These are phyloP conservation scores for Mytilinidion resinicola DNA, from an alignment of 495 filamentous ascomycete species.

Conservation along the genomic window DNA sequence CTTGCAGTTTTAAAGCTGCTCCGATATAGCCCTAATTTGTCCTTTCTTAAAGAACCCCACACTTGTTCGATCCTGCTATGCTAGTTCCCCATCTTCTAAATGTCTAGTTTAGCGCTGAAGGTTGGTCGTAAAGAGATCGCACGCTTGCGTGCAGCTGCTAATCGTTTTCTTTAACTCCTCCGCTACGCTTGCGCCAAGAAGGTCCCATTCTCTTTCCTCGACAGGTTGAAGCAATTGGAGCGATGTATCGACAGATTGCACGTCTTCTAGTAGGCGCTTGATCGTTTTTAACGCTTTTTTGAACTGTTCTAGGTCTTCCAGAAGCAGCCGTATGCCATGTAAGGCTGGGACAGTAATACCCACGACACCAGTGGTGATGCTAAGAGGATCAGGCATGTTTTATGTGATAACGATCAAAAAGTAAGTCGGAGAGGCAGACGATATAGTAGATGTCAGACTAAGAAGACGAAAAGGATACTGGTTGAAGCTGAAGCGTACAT, in stretches of 20 bases:
- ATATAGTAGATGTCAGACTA: neutral
- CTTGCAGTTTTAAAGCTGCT: slow-evolving; percentile 36
- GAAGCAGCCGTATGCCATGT: slow-evolving; percentile 35
- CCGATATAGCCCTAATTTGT: too few relatives aligned
- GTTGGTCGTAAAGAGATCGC: slow-evolving; percentile 34
- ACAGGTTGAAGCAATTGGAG: slow-evolving; percentile 36
- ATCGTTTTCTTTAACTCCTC: slow-evolving; percentile 32
- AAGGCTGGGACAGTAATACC: slow-evolving; percentile 38
- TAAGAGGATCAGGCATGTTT: slow-evolving; percentile 38
- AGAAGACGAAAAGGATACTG: slow-evolving; percentile 6
- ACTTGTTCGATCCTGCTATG: slow-evolving; percentile 35
- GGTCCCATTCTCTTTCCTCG: slow-evolving; percentile 34
- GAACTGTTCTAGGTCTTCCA: slow-evolving; percentile 37
- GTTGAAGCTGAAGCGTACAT: slow-evolving; percentile 2
- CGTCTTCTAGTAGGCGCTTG: slow-evolving; percentile 31
- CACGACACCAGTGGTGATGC: slow-evolving; percentile 35
- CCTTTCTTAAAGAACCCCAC: slow-evolving; percentile 37
- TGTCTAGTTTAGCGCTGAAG: slow-evolving; percentile 39
- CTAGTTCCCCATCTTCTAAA: slow-evolving; percentile 34
- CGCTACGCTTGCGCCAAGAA: slow-evolving; percentile 33
- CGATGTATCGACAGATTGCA: slow-evolving; percentile 32
- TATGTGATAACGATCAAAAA: neutral
- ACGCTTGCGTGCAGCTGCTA: slow-evolving; percentile 31
- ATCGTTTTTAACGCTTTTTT: slow-evolving; percentile 38
- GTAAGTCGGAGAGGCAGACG: neutral